These are phyloP conservation scores for Solanum sparsipilum DNA, from an alignment of 257 asterid species.

Conservation along the genomic window DNA sequence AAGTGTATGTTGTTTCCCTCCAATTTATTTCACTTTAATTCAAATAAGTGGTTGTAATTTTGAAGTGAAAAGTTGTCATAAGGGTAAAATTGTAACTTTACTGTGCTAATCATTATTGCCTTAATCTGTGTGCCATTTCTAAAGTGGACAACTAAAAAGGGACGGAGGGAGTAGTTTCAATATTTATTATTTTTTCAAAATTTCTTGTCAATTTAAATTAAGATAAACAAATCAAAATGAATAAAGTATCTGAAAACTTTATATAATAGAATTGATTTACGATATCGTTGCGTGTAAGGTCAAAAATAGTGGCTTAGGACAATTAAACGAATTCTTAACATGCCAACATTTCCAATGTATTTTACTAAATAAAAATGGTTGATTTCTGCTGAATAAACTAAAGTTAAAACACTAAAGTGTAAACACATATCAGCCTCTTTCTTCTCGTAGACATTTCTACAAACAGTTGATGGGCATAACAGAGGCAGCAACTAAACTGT, in stretches of 20 bases:
- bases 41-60: too few species aligned
- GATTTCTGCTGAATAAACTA: background rate
- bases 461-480: constrained; percentile 15
- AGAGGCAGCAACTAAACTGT: constrained; percentile 2
- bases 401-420: background rate
- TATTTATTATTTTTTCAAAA: background rate
- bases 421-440: background rate
- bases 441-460: constrained; percentile 13
- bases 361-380: background rate
- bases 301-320: background rate
- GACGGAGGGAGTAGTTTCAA: too few species aligned
- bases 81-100: too few species aligned
- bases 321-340: background rate
- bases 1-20: too few species aligned
- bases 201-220: background rate
- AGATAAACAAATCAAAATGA: too few species aligned
- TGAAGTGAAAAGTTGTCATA: too few species aligned
- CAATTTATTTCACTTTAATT: too few species aligned
- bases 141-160: too few species aligned
- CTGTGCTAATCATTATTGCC: too few species aligned
- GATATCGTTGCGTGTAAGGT: background rate
- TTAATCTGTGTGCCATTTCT: too few species aligned
- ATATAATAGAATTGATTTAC: background rate
- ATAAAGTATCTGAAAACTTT: too few species aligned
- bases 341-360: background rate